phyloP scores from a whole-genome alignment of 2,329 filamentous ascomycete genomes.

The Ceratocystis papillata region DNA sequence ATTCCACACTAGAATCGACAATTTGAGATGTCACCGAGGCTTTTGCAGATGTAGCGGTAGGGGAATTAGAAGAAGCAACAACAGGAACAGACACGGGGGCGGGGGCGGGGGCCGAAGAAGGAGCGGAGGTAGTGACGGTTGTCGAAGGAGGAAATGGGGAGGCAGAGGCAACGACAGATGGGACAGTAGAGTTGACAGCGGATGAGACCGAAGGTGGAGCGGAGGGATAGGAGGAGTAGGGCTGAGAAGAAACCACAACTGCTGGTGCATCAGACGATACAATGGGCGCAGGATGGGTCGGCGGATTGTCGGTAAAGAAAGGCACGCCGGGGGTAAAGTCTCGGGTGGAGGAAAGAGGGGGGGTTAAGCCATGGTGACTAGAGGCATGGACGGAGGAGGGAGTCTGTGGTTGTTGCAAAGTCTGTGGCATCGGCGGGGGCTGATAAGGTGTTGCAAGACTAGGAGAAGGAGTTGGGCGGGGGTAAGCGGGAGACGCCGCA shows the following conservation, averaged over 20 bases:
- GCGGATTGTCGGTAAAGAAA: conserved; percentile 13
- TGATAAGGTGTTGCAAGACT: conserved; percentile 48
- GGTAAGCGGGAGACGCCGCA: conserved; percentile 28
- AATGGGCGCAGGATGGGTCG: conserved; percentile 12
- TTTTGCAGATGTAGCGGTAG: background rate
- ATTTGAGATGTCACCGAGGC: background rate
- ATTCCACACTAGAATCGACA: conserved; percentile 6
- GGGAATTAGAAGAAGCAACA: conserved; percentile 7
- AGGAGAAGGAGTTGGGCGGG: conserved; percentile 43
- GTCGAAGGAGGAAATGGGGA: conserved; percentile 4
- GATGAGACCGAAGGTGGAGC: conserved; percentile 20
- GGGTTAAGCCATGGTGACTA: conserved; percentile 31
- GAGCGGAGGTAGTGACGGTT: background rate
- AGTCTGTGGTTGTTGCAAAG: conserved; percentile 38
- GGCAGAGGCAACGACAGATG: conserved; percentile 11
- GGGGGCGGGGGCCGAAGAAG: background rate
- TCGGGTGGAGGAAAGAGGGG: conserved; percentile 21
- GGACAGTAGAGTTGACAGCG: background rate
- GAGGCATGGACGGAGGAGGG: conserved; percentile 41
- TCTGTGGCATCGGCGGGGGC: conserved; percentile 38
- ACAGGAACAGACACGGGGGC: background rate
- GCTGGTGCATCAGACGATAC: conserved; percentile 17
- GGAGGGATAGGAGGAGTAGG: conserved; percentile 13
- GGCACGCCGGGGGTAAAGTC: conserved; percentile 22
- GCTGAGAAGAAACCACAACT: conserved; percentile 22